Base-by-base conservation (phyloP, 108 stramenopile genomes). In the Pelagomonas calceolata region DNA sequence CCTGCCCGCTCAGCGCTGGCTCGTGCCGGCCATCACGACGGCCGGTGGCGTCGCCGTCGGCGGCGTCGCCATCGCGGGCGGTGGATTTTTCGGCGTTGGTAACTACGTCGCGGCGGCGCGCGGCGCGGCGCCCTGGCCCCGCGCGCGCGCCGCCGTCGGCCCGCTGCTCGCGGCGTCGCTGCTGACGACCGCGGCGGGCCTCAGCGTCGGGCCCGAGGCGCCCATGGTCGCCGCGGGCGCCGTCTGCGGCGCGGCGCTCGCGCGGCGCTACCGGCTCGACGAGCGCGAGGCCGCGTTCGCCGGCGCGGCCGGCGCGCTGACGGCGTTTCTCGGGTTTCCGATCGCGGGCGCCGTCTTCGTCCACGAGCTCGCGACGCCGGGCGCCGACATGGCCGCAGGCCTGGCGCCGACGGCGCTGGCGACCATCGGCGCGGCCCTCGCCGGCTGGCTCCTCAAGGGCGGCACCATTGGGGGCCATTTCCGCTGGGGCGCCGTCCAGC, bases 271-370 rank as follows among this genome's bases (percentile, higher is more conserved):
- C 37, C 73, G 67, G 29, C 45, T n/a, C 71, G 72, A 7, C 75
- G 79, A 29, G 75, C 70, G 34, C 75, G 75, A 21, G 45, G 64
- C 16, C 75, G 79, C 83, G 4, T 81, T 81, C 68, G 83, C 72
- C 9, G 81, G 81, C n/a, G 81, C 85, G 18, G 80, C 87, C 4
- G 87, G 87, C 36, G 70, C 87, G 0, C 33, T 88, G 46, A 88
- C 87, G 31, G 85, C 81, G n/a, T 85, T 83, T 30, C 84, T 88
- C 85, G 85, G 83, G 32, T 72, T 88, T 29, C 87, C 87, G 0
- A 63, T 88, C 4, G 85, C 84, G 0, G 87, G 87, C 37, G 76
- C 87, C 0, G 81, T 88, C n/a, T 88, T 88, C 72, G 84, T 85
- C 0, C 32, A 85, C 44, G 87, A 88, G 76, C 72, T 85, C 78